Conservation (phyloP, 2,329 filamentous ascomycete species). For the Thelonectria discophora region DNA sequence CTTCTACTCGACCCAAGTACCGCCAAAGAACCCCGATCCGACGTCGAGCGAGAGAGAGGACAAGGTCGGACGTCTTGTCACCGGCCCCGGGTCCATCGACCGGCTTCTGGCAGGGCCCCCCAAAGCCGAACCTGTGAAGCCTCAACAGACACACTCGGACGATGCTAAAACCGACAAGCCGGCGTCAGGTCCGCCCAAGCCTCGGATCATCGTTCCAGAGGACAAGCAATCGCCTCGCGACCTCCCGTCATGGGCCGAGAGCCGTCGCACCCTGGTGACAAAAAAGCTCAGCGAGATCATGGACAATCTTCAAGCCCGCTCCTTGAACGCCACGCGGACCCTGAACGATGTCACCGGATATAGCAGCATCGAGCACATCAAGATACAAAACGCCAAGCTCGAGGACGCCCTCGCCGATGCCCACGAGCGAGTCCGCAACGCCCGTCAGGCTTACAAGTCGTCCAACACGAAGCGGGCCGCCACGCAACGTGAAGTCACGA, state of each 20-base stretch:
- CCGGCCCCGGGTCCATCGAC: slow-evolving; percentile 34
- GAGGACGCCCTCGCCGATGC: slow-evolving; percentile 67
- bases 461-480: slow-evolving; percentile 84
- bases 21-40: slow-evolving; percentile 30
- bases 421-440: slow-evolving; percentile 72
- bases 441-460: slow-evolving; percentile 81
- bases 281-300: slow-evolving; percentile 65
- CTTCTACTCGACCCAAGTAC: slow-evolving; percentile 42
- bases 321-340: slow-evolving; percentile 84
- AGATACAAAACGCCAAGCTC: slow-evolving; percentile 76
- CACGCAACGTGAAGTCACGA: slow-evolving; percentile 95
- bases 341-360: slow-evolving; percentile 97
- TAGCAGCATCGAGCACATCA: slow-evolving; percentile 86
- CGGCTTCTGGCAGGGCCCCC: slow-evolving; percentile 27
- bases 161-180: neutral
- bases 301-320: slow-evolving; percentile 87
- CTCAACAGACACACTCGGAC: slow-evolving; percentile 1
- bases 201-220: slow-evolving; percentile 18
- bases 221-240: slow-evolving; percentile 29
- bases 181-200: slow-evolving; percentile 17
- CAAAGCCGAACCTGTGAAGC: slow-evolving; percentile 5
- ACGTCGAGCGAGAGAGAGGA: slow-evolving; percentile 25
- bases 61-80: slow-evolving; percentile 25
- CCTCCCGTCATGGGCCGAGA: slow-evolving; percentile 47
- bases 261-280: slow-evolving; percentile 46